Base-by-base conservation (phyloP, 2,329 filamentous ascomycete species). In the Eurotiales sp. region DNA sequence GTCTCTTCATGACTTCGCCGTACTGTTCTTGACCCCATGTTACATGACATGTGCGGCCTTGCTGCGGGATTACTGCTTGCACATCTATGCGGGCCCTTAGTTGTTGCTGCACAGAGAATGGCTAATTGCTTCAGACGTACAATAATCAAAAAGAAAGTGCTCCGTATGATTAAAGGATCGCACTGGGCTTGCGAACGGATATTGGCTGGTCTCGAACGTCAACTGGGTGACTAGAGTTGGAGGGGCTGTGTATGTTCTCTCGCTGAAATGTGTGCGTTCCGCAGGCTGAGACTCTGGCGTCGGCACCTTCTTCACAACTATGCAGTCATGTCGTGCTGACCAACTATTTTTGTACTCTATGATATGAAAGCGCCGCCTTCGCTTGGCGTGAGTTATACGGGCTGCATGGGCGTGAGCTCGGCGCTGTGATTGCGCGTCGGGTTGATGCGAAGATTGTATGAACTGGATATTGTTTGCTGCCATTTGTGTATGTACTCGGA, bases 61-160 rank as follows among this genome's bases (percentile, higher is more conserved):
- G 37, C 2, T 34, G 22, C 17, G 47, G 47, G 29, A 50, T 29
- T 19, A 50, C 17, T 11, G 34, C 40, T 50, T 44, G 40, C 17
- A 34, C 17, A 23, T 43, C 47, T 50, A 19, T 19, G 17, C 5
- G 27, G 37, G 21, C n/a, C 21, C 17, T 10, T 8, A 2, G 22
- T 40, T 10, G 22, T 22, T 3, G 17, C 25, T 5, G 23, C 5
- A 17, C 21, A 21, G n/a, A 23, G 8, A 45, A n/a, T n/a, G 12
- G n/a, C 6, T 17, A 8, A 15, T 17, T 34, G 14, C 8, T 27
- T 15, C 25, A 44, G 23, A 50, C 47, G 5, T 27, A 50, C 47
- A 50, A 37, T 43, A 42, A 25, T 34, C 17, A 27, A 50, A 42
- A 29, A 50, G 47, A 44, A 44, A 50, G n/a, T 36, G 19, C 39